Evolutionary conservation across 116 monocot genomes (phyloP).

Genomic region (Dioscorea cayenensis): DNA sequence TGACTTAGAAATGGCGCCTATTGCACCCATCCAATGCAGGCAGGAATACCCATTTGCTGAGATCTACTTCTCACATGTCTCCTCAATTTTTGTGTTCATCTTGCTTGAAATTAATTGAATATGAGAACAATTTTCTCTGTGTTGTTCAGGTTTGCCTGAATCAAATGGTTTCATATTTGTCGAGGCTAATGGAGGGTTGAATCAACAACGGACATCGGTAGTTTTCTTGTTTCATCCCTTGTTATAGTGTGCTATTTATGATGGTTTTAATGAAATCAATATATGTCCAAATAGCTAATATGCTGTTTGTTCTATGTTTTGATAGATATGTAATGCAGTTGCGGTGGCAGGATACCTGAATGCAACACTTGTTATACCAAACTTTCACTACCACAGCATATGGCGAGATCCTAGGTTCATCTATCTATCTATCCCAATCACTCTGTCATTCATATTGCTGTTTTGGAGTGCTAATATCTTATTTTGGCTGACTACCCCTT

Average conservation of each 20-base stretch:
- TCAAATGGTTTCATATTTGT: slow-evolving; percentile 96
- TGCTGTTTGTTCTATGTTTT: slow-evolving; percentile 14
- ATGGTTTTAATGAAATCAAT: neutral
- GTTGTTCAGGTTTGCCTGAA: slow-evolving; percentile 54
- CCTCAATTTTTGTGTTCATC: too few species aligned
- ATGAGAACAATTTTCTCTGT: neutral
- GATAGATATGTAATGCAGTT: slow-evolving; percentile 98
- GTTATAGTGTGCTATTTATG: neutral
- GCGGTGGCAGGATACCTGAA: slow-evolving; percentile 94
- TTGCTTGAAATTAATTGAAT: neutral
- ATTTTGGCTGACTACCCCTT: too few species aligned
- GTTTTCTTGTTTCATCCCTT: slow-evolving; percentile 9
- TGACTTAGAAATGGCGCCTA: too few species aligned
- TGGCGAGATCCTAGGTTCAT: slow-evolving; percentile 94
- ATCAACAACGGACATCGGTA: slow-evolving; percentile 95
- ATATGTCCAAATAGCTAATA: slow-evolving; percentile 2
- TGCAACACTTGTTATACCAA: slow-evolving; percentile 93
- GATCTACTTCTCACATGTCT: too few species aligned
- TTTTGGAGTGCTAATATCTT: neutral
- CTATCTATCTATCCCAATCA: neutral
- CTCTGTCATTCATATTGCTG: neutral
- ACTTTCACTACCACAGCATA: slow-evolving; percentile 90
- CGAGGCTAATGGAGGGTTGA: slow-evolving; percentile 98
- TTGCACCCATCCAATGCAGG: too few species aligned
- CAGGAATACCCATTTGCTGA: too few species aligned